Base-by-base conservation (phyloP, 306 rosid species). In the Pueraria montana region DNA sequence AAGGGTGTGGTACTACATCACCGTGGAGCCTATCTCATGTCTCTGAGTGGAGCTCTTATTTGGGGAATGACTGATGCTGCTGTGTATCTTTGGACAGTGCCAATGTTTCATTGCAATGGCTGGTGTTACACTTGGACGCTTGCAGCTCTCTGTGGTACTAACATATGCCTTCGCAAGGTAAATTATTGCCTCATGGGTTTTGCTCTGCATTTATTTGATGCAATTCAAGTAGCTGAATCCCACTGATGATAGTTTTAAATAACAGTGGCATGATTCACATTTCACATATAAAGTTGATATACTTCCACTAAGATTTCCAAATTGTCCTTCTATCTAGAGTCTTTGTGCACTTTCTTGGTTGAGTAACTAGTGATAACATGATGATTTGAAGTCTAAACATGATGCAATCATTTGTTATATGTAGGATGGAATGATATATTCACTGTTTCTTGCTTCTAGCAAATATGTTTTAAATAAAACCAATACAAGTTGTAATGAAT, bases 61-160 rank as follows among this genome's bases (percentile, higher is more conserved):
- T 95, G 98, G 98, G 97, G 89, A 75, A 91, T 95, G 97, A 88
- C 80, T 86, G 98, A 93, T 45, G 97, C 94, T 71, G 94, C 95
- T 50, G 81, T 93, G 43, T 95, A 95, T 78, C 87, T 95, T 34
- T 95, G 98, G 98, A 93, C 98, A 34, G 82, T 95, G 12, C 98
- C 98, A 34, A 93, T 95, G 98, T 95, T 95, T 83, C 98, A 95
- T 83, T 95, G 98, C 87, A 95, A 95, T 83, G 98, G 98, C 74
- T 95, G 98, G 98, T 90, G 95, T 74, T 95, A 89, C 85, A 56
- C 97, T 61, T 93, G 98, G 98, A 76, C 92, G 24, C 92, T 95
- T 66, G 94, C 98, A 34, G 98, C 97, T 79, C 27, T 93, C 20
- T 90, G 90, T 77, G 98, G 92, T 32, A 95, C 98, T 23, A 93